Percentiles rank a stretch among this genome's conserved stretches.
These are phyloP conservation scores for Fusarium burgessii DNA, from an alignment of 2,329 filamentous ascomycete genomes.

Conservation along the genomic window DNA sequence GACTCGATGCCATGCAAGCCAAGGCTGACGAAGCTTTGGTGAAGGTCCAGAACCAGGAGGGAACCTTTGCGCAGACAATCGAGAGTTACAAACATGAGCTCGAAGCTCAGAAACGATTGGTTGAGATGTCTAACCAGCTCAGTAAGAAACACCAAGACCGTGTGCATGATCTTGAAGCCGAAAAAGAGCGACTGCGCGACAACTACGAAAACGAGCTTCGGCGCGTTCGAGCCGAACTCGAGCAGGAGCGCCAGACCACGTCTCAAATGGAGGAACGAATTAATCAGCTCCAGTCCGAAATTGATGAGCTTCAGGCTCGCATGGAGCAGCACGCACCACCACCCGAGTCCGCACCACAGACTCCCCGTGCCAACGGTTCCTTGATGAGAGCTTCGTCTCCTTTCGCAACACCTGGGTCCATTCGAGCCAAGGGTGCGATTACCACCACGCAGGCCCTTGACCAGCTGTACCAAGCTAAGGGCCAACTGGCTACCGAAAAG, in stretches of 20 bases:
- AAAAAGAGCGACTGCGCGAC: slow-evolving; percentile 70
- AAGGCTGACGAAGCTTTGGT: slow-evolving; percentile 87
- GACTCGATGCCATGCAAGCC: slow-evolving; percentile 84
- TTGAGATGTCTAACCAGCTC: slow-evolving; percentile 83
- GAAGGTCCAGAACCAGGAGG: slow-evolving; percentile 87
- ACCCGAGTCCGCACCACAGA: slow-evolving; percentile 66
- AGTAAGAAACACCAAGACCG: slow-evolving; percentile 78
- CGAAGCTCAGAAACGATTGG: slow-evolving; percentile 82
- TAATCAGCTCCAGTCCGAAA: slow-evolving; percentile 64
- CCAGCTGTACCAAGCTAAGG: slow-evolving; percentile 75
- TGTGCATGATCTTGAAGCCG: slow-evolving; percentile 75
- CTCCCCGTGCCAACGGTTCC: slow-evolving; percentile 70
- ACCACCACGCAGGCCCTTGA: slow-evolving; percentile 73
- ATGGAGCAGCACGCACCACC: slow-evolving; percentile 57
- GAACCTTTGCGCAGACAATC: slow-evolving; percentile 83
- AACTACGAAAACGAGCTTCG: slow-evolving; percentile 72
- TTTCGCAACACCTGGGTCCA: slow-evolving; percentile 69
- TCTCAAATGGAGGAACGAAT: slow-evolving; percentile 61
- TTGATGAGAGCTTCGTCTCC: slow-evolving; percentile 67
- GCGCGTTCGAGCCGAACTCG: slow-evolving; percentile 67
- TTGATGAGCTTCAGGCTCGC: slow-evolving; percentile 65
- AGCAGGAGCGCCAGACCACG: slow-evolving; percentile 63
- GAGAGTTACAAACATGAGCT: slow-evolving; percentile 90
- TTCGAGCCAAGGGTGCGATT: slow-evolving; percentile 66
- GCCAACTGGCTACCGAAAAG: slow-evolving; percentile 78